Evolutionary conservation across 805 yeast genomes (phyloP), one percentile per base, ranked within the genome.

Genomic region (Zygosaccharomyces rouxii): DNA sequence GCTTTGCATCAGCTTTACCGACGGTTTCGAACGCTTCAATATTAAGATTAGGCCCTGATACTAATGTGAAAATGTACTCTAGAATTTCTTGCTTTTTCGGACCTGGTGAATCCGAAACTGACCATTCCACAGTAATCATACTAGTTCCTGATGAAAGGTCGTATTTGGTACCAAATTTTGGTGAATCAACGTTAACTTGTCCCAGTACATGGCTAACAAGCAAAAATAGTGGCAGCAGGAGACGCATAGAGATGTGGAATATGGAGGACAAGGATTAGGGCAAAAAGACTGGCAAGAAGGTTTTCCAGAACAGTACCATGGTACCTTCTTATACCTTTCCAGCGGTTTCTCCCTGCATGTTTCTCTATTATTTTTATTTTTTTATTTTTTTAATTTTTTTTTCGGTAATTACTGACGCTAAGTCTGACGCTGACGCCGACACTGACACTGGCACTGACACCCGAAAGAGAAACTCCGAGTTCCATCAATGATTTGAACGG

Each of bases 41-140:
- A 22, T 70, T 66, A 16, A 65, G 38, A 58, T 80, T 77, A 22
- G 82, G 64, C 23, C 95, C 96, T 1, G 95, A 77, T 69, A 92
- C 84, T 42, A 90, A 69, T 1, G 71, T 64, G 48, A 89, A 72
- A 1, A 81, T 71, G 51, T 76, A 80, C 2, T 71, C 54, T 5
- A 65, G 55, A 21, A 79, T 77, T 3, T 75, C 72, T 1, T 57
- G 47, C 33, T 84, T 59, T 3, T 69, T 53, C 1, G 86, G 84
- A 23, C 35, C 26, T 2, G 59, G 52, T 4, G 64, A 56, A 43
- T 77, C 83, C 49, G 74, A 76, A 49, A 79, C 81, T n/a, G 70
- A 62, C 83, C 94, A 89, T 10, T 58, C 46, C 5, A 71, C 49
- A 0, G 54, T 51, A 3, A 71, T 53, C 2, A 47, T 25, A 7